Evolutionary conservation across 768 basidiomycete species (phyloP).

Genomic region (Lactarius akahatsu): DNA sequence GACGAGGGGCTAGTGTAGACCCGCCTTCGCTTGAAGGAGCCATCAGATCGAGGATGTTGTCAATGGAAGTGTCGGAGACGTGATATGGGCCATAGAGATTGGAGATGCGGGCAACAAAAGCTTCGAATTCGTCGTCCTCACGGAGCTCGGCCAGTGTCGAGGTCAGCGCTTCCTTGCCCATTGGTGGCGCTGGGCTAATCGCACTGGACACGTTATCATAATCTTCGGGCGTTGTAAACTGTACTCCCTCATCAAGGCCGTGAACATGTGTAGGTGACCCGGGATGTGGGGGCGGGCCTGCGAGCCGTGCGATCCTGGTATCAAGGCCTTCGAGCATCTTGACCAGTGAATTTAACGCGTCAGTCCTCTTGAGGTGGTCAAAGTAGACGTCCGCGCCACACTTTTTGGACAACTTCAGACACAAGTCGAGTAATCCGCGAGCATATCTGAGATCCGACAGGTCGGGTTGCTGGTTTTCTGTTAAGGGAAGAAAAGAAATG

Average conservation of each 20-base stretch:
- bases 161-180: conserved; percentile 2
- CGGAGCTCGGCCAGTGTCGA: background rate
- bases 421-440: background rate
- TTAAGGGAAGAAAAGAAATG: too few species aligned
- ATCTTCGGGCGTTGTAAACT: background rate
- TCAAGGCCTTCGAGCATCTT: background rate
- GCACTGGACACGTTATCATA: background rate
- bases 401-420: background rate
- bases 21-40: background rate
- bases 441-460: background rate
- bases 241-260: background rate
- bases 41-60: conserved; percentile 6
- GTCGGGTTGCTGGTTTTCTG: background rate
- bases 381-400: background rate
- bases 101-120: conserved; percentile 2
- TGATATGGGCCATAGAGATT: background rate
- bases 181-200: background rate
- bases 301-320: background rate
- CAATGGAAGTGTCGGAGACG: background rate
- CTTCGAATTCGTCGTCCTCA: conserved; percentile 4
- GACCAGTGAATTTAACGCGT: background rate
- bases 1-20: background rate
- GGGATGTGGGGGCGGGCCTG: background rate
- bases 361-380: background rate
- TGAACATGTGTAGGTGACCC: background rate